Conservation (phyloP, 148 eudicot genomes). For the Spergularia bocconei region DNA sequence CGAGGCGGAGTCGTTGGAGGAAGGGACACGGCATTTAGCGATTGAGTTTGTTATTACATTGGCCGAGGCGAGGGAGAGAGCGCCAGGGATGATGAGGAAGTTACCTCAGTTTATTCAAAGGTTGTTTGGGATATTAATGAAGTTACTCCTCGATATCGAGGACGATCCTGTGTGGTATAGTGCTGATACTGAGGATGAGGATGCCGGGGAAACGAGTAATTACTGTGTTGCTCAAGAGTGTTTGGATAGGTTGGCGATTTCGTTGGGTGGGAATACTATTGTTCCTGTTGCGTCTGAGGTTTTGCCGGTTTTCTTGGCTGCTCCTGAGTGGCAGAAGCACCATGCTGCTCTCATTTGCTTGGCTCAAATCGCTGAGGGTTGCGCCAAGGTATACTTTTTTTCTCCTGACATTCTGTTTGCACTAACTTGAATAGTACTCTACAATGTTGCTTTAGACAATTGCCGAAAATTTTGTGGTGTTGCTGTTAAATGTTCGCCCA, state of each 20-base stretch:
- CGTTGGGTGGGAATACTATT: slow-evolving; percentile 45
- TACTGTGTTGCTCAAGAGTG: slow-evolving; percentile 46
- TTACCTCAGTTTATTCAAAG: slow-evolving; percentile 49
- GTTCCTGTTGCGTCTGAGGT: slow-evolving; percentile 39
- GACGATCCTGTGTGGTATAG: slow-evolving; percentile 42
- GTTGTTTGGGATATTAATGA: slow-evolving; percentile 45
- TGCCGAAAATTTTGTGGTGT: no score
- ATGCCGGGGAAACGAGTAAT: slow-evolving; percentile 42
- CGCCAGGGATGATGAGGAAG: slow-evolving; percentile 69
- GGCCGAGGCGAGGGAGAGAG: slow-evolving; percentile 54
- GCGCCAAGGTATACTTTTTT: slow-evolving; percentile 31
- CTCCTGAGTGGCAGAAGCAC: slow-evolving; percentile 42
- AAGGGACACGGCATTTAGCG: slow-evolving; percentile 81
- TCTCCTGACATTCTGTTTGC: not conserved
- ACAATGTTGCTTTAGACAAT: no score
- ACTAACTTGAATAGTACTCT: not conserved
- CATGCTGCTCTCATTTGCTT: slow-evolving; percentile 44
- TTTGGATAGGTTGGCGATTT: slow-evolving; percentile 43
- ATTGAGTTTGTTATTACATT: slow-evolving; percentile 55
- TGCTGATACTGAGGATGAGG: slow-evolving; percentile 40
- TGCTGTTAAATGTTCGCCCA: no score
- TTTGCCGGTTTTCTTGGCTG: slow-evolving; percentile 37
- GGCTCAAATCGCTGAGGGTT: slow-evolving; percentile 44
- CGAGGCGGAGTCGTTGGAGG: slow-evolving; percentile 73
- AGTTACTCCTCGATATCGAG: slow-evolving; percentile 43